Base-by-base conservation (phyloP, 306 rosid genomes). In the Canavalia gladiata region DNA sequence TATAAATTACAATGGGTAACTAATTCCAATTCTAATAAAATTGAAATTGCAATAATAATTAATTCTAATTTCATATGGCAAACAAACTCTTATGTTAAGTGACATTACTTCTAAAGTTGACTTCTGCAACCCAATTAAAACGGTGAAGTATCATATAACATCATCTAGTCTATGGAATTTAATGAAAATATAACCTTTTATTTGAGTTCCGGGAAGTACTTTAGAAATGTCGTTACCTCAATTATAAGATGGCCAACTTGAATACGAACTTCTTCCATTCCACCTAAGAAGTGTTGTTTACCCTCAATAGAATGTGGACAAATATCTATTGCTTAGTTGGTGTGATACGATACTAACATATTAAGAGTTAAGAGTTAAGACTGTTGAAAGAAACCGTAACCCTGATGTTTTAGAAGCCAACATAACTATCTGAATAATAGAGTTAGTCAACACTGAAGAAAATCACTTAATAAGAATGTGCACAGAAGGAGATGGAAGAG, bases 391-490 rank as follows among this genome's bases (percentile, higher is more conserved):
- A 34, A 33, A 8, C 46, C 8, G 1, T 8, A 5, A 34, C 46
- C 28, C 4, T 63, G 2, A 31, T 30, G 65, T 33, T 60, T 33
- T 33, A 59, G 29, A 29, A 39, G 49, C 3, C 49, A 64, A 64
- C 43, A 46, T 1, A 13, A 62, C 2, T 72, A 51, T 62, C 66
- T 64, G 6, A n/a, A 65, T 65, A 39, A 7, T 8, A 65, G 11
- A 51, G 37, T 79, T 42, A 3, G 31, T 52, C 25, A 37, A 7
- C 10, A 39, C 29, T 29, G 11, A 65, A 79, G 34, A 13, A 47
- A 57, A 37, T 56, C 68, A 57, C 65, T 81, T 77, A 58, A 62
- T 39, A 46, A 54, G 54, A 84, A 63, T 7, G 37, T 78, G 45
- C 74, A 69, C 41, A 12, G 35, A 13, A 62, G 43, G 52, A 34